These are phyloP conservation scores for Candolleomyces efflorescens DNA, from an alignment of 768 basidiomycete genomes.

Conservation along the genomic window DNA sequence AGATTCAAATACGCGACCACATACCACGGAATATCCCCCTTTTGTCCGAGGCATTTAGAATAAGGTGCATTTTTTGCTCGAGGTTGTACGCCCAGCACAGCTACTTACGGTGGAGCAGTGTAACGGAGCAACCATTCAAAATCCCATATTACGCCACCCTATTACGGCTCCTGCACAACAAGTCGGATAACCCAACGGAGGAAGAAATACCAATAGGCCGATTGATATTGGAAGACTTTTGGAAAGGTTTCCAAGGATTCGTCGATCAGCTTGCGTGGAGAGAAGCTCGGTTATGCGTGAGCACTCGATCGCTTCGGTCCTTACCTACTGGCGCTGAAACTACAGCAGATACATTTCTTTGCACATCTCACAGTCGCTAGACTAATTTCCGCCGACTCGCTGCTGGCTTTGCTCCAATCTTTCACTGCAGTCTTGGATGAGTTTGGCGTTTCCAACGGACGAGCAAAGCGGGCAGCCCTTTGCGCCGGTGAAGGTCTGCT, in stretches of 20 bases:
- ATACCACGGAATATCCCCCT: constrained; percentile 54
- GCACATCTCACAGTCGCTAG: constrained; percentile 78
- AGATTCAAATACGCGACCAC: constrained; percentile 59
- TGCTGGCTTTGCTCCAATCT: constrained; percentile 77
- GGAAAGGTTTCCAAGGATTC: constrained; percentile 86
- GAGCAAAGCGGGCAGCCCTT: constrained; percentile 75
- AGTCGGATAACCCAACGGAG: constrained; percentile 28
- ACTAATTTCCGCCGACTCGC: constrained; percentile 71
- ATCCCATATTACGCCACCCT: constrained; percentile 85
- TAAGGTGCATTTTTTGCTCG: constrained; percentile 41
- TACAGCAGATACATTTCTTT: constrained; percentile 82
- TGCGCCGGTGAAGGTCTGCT: constrained; percentile 81
- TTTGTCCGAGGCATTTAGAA: constrained; percentile 70
- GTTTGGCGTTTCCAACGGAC: constrained; percentile 82
- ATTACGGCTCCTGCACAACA: constrained; percentile 62
- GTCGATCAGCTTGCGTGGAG: constrained; percentile 90
- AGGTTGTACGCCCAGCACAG: neutral
- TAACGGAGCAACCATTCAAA: constrained; percentile 93
- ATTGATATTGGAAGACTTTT: constrained; percentile 81
- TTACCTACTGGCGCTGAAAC: constrained; percentile 6
- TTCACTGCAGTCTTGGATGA: constrained; percentile 87
- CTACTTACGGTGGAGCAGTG: constrained; percentile 36
- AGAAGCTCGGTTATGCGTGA: constrained; percentile 81
- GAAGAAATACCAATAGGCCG: constrained; percentile 55
- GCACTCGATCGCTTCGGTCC: constrained; percentile 18